Evolutionary conservation across 805 yeast genomes (phyloP).

Genomic region (Yarrowia keelungensis): DNA sequence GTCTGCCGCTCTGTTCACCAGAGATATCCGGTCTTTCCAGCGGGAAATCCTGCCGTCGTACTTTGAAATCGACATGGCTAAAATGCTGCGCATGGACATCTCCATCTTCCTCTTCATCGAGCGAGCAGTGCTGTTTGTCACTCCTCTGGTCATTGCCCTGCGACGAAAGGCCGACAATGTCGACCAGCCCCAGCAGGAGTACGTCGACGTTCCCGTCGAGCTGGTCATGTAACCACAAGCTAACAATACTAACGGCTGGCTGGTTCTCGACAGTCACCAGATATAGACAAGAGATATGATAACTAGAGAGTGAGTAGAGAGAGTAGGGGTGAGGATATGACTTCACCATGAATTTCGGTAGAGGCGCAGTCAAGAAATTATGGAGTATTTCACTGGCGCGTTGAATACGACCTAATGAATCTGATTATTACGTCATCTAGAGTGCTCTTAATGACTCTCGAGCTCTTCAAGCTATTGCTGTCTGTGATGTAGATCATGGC

Average conservation of each 20-base stretch:
- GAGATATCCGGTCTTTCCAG: slow-evolving; percentile 23
- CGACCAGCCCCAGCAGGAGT: not conserved
- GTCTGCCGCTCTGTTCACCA: slow-evolving; percentile 25
- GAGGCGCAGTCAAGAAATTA: no score
- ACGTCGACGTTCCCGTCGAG: slow-evolving; percentile 4
- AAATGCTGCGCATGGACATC: slow-evolving; percentile 6
- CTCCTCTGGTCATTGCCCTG: slow-evolving; percentile 24
- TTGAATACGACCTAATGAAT: no score
- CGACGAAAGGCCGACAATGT: not conserved
- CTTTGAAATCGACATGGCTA: slow-evolving; percentile 5
- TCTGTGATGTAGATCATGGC: no score
- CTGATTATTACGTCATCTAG: no score
- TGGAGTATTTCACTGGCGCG: no score
- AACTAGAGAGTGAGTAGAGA: no score
- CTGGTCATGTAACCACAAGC: not conserved
- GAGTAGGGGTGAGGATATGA: no score
- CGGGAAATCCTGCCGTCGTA: slow-evolving; percentile 23
- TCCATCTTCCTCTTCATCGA: slow-evolving; percentile 15
- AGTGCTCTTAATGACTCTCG: no score
- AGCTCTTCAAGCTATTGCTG: no score
- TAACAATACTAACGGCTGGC: slow-evolving; percentile 1
- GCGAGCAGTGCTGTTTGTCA: slow-evolving; percentile 1
- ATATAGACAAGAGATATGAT: not conserved
- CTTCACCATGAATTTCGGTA: no score
- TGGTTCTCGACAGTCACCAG: slow-evolving; percentile 11